Evolutionary conservation across 2,329 filamentous ascomycete species (phyloP), one percentile per base, ranked within the genome.

Genomic region (Clonostachys rhizophaga): DNA sequence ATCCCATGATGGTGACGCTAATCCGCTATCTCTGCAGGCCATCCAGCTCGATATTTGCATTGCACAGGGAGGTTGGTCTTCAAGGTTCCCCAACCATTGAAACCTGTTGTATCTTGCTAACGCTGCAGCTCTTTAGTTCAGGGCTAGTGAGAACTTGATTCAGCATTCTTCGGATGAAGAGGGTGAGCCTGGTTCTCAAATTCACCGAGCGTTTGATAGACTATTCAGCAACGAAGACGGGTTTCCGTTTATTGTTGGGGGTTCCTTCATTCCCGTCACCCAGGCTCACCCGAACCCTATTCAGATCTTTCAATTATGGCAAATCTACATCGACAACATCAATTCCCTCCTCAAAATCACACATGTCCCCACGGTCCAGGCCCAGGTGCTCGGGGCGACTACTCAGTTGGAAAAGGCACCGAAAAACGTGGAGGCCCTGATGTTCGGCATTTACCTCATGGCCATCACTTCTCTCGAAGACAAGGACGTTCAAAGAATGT

Each of bases 331-430:
- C 40, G 78, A 82, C 52, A 87, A 87, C 55, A 79, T 88, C 54
- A 83, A 88, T 54, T 83, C 84, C 0, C 59, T 89, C 6, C 69
- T 87, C 42, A 88, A 87, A 56, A 71, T 88, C 47, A 84, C 81
- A 0, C 85, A 89, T 56, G 77, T 80, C 0, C 83, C 83, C 1
- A 86, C 76, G 2, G 65, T 87, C 1, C 84, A 88, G 58, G 69
- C 67, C n/a, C 76, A 76, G 45, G 76, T 89, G 37, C 77, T 88
- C 44, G 79, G 83, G 48, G 82, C 82, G 8, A 76, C 75, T 35
- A 73, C 76, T 4, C 72, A 81, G 45, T 59, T 81, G 6, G 65
- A 72, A 30, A 77, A 73, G 51, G 75, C 83, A 5, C 67, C 73
- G 2, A 75, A 72, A 46, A 74, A 73, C 10, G 71, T 86, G 16